These are phyloP conservation scores for Vicia villosa DNA, from an alignment of 306 rosid genomes.

Conservation along the genomic window DNA sequence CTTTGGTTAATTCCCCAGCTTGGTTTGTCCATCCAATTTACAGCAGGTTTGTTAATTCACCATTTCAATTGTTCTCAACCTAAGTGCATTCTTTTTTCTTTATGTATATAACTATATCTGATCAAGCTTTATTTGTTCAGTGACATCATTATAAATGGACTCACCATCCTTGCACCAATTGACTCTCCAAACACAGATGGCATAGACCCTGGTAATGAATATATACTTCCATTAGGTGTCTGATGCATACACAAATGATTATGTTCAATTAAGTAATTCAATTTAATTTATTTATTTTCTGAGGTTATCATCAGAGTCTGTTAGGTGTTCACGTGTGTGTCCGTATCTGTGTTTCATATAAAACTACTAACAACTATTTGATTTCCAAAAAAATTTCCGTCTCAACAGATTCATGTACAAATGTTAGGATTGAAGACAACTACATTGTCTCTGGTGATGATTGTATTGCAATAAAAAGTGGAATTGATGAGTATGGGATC, in stretches of 20 bases:
- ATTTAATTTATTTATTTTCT: neutral
- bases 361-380: neutral
- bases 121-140: constrained; percentile 40
- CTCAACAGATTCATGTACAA: constrained; percentile 62
- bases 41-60: constrained; percentile 47
- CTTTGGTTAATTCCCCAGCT: constrained; percentile 67
- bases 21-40: constrained; percentile 81
- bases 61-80: neutral
- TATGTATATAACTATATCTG: too few species aligned
- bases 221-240: too few species aligned
- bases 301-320: too few species aligned
- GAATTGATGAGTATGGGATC: neutral
- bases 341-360: too few species aligned
- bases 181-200: constrained; percentile 82
- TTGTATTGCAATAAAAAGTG: constrained; percentile 1
- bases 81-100: neutral
- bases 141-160: constrained; percentile 49
- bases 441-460: constrained; percentile 44
- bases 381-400: constrained; percentile 4
- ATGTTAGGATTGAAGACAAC: constrained; percentile 57
- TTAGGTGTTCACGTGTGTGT: too few species aligned
- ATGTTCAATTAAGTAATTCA: too few species aligned
- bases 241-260: too few species aligned
- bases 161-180: constrained; percentile 68
- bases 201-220: constrained; percentile 76